These are phyloP conservation scores for Triticum turgidum DNA, from an alignment of 176 grass and related monocot species.

Conservation along the genomic window DNA sequence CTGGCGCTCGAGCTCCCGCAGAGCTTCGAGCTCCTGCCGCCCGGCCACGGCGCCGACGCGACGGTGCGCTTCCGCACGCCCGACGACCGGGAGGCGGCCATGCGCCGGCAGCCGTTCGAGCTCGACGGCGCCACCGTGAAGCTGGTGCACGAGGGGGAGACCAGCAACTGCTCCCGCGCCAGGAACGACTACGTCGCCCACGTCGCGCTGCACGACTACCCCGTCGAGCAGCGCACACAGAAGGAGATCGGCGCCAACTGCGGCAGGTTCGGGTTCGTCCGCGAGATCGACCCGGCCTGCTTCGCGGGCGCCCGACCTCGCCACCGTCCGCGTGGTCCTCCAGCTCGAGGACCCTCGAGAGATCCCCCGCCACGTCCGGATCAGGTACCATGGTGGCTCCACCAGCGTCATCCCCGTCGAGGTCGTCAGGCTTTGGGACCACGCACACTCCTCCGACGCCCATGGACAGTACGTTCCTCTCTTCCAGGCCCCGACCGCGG, in stretches of 20 bases:
- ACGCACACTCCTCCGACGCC: not conserved
- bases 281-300: not conserved
- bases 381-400: not conserved
- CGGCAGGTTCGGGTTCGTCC: not conserved
- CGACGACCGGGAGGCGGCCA: not conserved
- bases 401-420: not conserved
- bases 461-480: not conserved
- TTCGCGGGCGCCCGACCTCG: not conserved
- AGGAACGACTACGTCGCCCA: not conserved
- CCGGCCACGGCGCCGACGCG: not conserved
- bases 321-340: not conserved
- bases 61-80: not conserved
- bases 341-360: not conserved
- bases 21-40: not conserved
- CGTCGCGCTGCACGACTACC: not conserved
- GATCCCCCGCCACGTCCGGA: not conserved
- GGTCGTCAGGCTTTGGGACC: not conserved
- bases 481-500: not conserved
- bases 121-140: not conserved
- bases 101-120: not conserved
- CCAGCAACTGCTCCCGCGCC: not conserved
- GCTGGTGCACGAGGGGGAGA: not conserved
- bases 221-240: not conserved
- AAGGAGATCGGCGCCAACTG: not conserved
- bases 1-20: not conserved